Evolutionary conservation across 2,329 filamentous ascomycete genomes (phyloP).

Genomic region (Verruconis gallopava): DNA sequence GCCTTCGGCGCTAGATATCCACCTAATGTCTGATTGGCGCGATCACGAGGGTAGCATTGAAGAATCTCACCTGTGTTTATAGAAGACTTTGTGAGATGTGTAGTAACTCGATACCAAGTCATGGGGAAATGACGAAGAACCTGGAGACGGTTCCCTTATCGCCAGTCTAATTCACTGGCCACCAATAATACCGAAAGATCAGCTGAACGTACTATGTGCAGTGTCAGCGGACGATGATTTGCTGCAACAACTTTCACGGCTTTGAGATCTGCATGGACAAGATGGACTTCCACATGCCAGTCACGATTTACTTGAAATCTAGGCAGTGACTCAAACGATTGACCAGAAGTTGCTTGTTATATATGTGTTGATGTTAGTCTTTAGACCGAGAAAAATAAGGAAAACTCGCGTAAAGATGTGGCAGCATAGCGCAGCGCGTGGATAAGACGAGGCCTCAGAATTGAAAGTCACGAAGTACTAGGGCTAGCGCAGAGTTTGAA

Average conservation of each 20-base stretch:
- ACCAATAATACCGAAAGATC: too few relatives aligned
- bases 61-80: too few relatives aligned
- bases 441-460: neutral
- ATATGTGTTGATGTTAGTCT: too few relatives aligned
- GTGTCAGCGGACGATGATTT: neutral
- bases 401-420: neutral
- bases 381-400: too few relatives aligned
- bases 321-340: neutral
- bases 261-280: neutral
- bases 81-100: too few relatives aligned
- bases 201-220: too few relatives aligned
- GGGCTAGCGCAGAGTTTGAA: neutral
- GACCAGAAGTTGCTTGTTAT: too few relatives aligned
- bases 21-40: neutral
- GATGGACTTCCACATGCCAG: conserved; percentile 1
- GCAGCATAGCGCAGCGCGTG: neutral
- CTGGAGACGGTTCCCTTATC: too few relatives aligned
- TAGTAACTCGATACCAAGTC: too few relatives aligned
- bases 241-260: neutral
- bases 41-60: too few relatives aligned
- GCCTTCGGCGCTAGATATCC: neutral
- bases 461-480: neutral
- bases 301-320: neutral
- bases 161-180: too few relatives aligned
- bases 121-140: too few relatives aligned